Evolutionary conservation across 1,284 basidiomycete species (phyloP), one percentile per base, ranked within the genome.

Genomic region (Peniophora sp.): DNA sequence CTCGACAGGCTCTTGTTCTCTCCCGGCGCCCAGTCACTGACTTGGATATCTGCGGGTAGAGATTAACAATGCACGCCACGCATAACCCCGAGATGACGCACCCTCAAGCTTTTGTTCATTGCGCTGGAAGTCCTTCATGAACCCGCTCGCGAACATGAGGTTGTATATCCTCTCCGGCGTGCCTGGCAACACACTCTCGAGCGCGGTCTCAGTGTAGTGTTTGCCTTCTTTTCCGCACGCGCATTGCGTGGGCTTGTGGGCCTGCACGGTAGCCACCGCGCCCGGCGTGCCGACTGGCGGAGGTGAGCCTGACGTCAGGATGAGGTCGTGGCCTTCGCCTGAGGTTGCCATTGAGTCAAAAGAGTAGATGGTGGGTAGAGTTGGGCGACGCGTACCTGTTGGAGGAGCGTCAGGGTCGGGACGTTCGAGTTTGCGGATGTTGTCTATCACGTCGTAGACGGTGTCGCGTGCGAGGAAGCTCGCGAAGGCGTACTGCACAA

Each of bases 391-490:
- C 61, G 74, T 62, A 72, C 27, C 27, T 5, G 27, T 32, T 32
- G 27, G 27, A 32, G 27, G 27, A 32, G 27, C 27, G 27, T 32
- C 27, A 35, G 87, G 84, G 43, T 85, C 84, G 0, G 95, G 94
- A 49, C 91, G 84, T 2, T 88, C 86, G 24, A 97, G 82, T 18
- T 88, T 81, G 96, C 96, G 99, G 55, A 99, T 94, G 66, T 97
- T 97, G 65, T 83, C 83, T 47, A 98, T 92, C 51, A 99, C 91
- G 67, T 99, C 96, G 70, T 85, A 96, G 0, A 94, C 95, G 34
- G 92, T 93, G 67, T 99, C 96, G 17, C 97, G 83, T 0, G 94
- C 90, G 56, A 99, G 85, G 75, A 99, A 95, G 3, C 94, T 97
- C 0, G 95, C 92, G 62, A 98, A 98, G 0, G 86, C 92, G 69